A percentile compares a stretch with the other conserved stretches of the same genome.
phyloP scores from a whole-genome alignment of 306 rosid species.

The Sechiopsis laciniata region DNA sequence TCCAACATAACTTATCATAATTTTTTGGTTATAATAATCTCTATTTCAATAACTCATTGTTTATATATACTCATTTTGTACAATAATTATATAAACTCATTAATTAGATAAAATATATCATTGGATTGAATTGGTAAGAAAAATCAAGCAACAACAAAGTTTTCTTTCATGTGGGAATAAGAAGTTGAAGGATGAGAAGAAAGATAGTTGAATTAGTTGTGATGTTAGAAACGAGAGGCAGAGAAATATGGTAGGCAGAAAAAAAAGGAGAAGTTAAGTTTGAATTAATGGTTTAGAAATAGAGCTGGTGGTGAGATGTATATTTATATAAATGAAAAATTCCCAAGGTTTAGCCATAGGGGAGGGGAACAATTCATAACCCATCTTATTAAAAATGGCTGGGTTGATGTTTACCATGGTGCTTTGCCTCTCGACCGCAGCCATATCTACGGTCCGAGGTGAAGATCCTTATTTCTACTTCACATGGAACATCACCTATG shows the following conservation, averaged over 20 bases:
- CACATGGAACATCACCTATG: slow-evolving; percentile 62
- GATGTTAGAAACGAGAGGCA: background rate
- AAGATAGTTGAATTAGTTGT: too few relatives aligned
- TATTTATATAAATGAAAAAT: slow-evolving; percentile 36
- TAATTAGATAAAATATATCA: too few relatives aligned
- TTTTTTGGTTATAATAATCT: too few relatives aligned
- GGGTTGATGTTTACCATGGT: slow-evolving; percentile 19
- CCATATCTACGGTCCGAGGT: slow-evolving; percentile 22
- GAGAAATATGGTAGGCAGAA: slow-evolving; percentile 12
- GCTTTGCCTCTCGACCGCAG: slow-evolving; percentile 34
- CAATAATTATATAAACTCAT: too few relatives aligned
- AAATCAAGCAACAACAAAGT: too few relatives aligned
- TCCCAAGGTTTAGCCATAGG: background rate
- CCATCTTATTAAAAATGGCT: background rate
- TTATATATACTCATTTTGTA: too few relatives aligned
- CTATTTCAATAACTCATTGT: too few relatives aligned
- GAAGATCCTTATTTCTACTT: slow-evolving; percentile 69
- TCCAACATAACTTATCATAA: too few relatives aligned
- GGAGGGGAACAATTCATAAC: background rate
- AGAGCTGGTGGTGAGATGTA: background rate
- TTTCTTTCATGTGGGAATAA: too few relatives aligned
- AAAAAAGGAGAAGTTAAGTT: background rate
- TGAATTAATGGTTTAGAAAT: slow-evolving; percentile 23
- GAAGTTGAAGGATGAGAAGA: too few relatives aligned
- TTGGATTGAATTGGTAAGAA: too few relatives aligned